Base-by-base conservation (phyloP, 495 filamentous ascomycete genomes). In the Daldinia vernicosa region DNA sequence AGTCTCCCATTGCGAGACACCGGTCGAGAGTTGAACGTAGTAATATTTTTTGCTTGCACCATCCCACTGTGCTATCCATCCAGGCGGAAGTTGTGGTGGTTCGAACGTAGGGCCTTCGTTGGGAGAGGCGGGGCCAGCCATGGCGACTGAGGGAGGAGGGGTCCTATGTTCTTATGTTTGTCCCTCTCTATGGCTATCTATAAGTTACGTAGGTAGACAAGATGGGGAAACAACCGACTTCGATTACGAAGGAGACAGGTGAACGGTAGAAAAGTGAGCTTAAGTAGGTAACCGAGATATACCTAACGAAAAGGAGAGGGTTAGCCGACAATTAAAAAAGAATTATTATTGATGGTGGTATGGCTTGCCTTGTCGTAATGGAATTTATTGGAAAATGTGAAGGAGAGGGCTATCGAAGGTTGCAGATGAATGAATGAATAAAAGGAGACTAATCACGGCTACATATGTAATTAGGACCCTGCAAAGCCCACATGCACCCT, bases 61-160 rank as follows among this genome's bases (percentile, higher is more conserved):
- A 76, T 95, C 92, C 91, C 92, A 94, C 78, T 95, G 92, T 19
- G 92, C 90, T 67, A 94, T 91, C 91, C 91, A 93, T 68, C 91
- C 91, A n/a, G 88, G 81, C 15, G 91, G 90, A 24, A 93, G 84
- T 56, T 81, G 84, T 32, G 91, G 91, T 59, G 90, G 91, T 61
- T 89, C 86, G 69, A 86, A 90, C 26, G 88, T 90, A 61, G 91
- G 91, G 59, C 91, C 91, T 76, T 88, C 88, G 75, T 87, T 87
- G 40, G 88, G 88, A 65, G 86, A 87, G 63, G 83, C 80, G 64
- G 83, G 78, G 66, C 83, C 83, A 68, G 83, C 78, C 83, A 85
- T 85, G 50, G 59, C 66, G 71, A 72, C 72, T 66, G 66, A 70
- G 71, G 50, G 26, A 53, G 67, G 62, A 65, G 64, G 62, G 66